Conservation (phyloP, 805 yeast genomes). For the Kluyveromyces starmeri region DNA sequence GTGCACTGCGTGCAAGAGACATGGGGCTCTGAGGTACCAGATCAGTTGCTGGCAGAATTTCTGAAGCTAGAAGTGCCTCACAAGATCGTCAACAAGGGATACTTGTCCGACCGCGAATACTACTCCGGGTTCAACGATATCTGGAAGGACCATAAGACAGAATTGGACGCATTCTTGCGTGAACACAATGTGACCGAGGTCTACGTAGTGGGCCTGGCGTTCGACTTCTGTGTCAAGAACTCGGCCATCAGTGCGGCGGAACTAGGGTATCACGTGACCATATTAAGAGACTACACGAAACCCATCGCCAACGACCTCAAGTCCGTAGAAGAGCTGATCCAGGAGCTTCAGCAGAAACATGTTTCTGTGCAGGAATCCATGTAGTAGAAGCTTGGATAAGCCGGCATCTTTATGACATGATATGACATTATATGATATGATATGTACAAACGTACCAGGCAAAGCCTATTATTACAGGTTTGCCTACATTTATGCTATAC, state of each 20-base stretch:
- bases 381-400: too few relatives aligned
- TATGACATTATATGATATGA: too few relatives aligned
- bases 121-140: conserved; percentile 81
- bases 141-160: conserved; percentile 68
- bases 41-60: conserved; percentile 33
- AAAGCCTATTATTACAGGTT: too few relatives aligned
- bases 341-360: conserved; percentile 16
- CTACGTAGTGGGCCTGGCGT: conserved; percentile 72
- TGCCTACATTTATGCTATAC: too few relatives aligned
- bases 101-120: conserved; percentile 63
- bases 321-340: conserved; percentile 11
- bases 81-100: conserved; percentile 61
- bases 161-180: conserved; percentile 41
- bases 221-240: conserved; percentile 75
- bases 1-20: conserved; percentile 78
- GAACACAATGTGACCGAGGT: conserved; percentile 47
- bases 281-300: conserved; percentile 47
- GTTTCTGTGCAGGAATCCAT: conserved; percentile 5
- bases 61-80: conserved; percentile 29
- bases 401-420: too few relatives aligned
- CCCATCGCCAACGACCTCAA: conserved; percentile 43
- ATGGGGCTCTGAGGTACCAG: conserved; percentile 55
- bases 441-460: too few relatives aligned
- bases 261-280: conserved; percentile 55
- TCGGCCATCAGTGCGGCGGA: conserved; percentile 63